Conservation (phyloP, 495 filamentous ascomycete genomes). For the Cetradonia linearis region DNA sequence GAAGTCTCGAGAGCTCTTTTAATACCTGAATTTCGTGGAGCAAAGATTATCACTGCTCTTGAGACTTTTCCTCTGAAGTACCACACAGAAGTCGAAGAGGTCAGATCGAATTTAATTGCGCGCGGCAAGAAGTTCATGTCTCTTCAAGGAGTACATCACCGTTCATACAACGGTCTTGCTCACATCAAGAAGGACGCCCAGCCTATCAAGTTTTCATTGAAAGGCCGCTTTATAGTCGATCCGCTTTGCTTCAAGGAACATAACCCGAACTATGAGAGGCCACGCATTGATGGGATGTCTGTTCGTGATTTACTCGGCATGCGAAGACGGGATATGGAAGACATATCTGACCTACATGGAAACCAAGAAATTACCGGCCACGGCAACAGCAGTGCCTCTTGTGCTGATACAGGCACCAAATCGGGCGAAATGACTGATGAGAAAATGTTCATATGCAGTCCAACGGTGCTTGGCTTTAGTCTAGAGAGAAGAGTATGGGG, state of each 20-base stretch:
- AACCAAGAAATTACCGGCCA: slow-evolving; percentile 4
- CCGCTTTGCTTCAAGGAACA: slow-evolving; percentile 20
- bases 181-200: slow-evolving; percentile 22
- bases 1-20: slow-evolving; percentile 33
- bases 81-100: slow-evolving; percentile 5
- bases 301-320: slow-evolving; percentile 13
- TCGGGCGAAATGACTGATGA: slow-evolving; percentile 24
- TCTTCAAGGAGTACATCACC: slow-evolving; percentile 22
- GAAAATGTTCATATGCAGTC: slow-evolving; percentile 25
- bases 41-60: slow-evolving; percentile 44
- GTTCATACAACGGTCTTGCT: slow-evolving; percentile 24
- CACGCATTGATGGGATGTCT: slow-evolving; percentile 12
- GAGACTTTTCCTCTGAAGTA: slow-evolving; percentile 18
- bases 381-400: neutral
- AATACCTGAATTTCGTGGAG: slow-evolving; percentile 46
- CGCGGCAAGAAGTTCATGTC: slow-evolving; percentile 21
- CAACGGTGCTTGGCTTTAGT: slow-evolving; percentile 28
- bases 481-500: slow-evolving; percentile 24
- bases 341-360: slow-evolving; percentile 9
- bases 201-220: slow-evolving; percentile 19
- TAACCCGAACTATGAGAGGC: slow-evolving; percentile 20
- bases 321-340: slow-evolving; percentile 9
- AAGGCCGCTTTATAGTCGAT: slow-evolving; percentile 17
- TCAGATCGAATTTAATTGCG: slow-evolving; percentile 16
- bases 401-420: neutral